Evolutionary conservation across 2,329 filamentous ascomycete genomes (phyloP), one percentile per base, ranked within the genome.

Genomic region (Acarospora socialis): DNA sequence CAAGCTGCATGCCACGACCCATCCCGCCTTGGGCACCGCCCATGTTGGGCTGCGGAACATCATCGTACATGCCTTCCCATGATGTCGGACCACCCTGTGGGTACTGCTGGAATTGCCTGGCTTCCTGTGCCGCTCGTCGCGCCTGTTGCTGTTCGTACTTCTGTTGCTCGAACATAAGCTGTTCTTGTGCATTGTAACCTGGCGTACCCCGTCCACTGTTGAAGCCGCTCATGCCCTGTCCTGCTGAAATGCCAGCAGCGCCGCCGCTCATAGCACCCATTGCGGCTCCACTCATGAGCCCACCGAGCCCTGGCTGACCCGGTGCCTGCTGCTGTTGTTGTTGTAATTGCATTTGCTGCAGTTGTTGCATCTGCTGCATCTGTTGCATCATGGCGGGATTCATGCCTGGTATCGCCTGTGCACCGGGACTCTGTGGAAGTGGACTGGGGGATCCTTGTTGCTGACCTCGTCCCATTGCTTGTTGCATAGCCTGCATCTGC

Each of bases 31-130:
- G 60, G 66, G 63, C 28, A 10, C 59, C 62, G 42, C 64, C 61
- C 35, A 76, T 69, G 45, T 77, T 76, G 4, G 82, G 82, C 51
- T 87, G 82, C 10, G 84, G 86, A 2, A 86, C 81, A 52, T 94
- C 87, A 52, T 95, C 87, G 54, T 94, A 95, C 84, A 93, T 93
- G 48, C 87, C 87, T 54, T 95, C 87, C 84, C 86, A 94, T 23
- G 78, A 86, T 15, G 81, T 82, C n/a, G 79, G 78, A 10, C 73
- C 74, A 26, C 72, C 73, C 35, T 68, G 47, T 53, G 65, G 53
- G 39, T 61, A 58, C 22, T 57, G 51, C 34, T 56, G 48, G 48
- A 56, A 56, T 25, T 42, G 44, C 13, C 42, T 42, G 18, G 38
- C 39, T 23, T 49, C 46, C 20, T 50, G 45, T 27, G 57, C 63